These are phyloP conservation scores for Chytriomyces hyalinus DNA, from an alignment of 192 early-diverging fungal genomes.

Conservation along the genomic window DNA sequence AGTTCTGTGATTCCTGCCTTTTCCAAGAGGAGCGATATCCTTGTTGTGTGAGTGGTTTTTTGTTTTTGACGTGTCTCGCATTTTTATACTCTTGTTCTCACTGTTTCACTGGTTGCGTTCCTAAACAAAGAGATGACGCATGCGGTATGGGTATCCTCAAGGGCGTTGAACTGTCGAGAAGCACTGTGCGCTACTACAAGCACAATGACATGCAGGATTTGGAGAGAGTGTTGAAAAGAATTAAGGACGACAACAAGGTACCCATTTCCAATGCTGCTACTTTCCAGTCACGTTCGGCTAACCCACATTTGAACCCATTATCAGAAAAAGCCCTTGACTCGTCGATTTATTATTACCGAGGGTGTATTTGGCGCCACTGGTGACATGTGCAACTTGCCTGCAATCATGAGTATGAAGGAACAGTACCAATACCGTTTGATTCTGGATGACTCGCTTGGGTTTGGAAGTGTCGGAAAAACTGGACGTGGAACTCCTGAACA, in stretches of 20 bases:
- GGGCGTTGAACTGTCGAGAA: slow-evolving; percentile 88
- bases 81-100: not conserved
- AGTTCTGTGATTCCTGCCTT: slow-evolving; percentile 94
- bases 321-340: slow-evolving; percentile 77
- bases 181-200: slow-evolving; percentile 87
- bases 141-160: slow-evolving; percentile 89
- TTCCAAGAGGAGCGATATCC: slow-evolving; percentile 92
- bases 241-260: slow-evolving; percentile 71
- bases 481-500: slow-evolving; percentile 91
- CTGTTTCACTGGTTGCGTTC: not conserved
- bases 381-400: slow-evolving; percentile 81
- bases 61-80: not conserved
- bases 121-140: slow-evolving; percentile 75
- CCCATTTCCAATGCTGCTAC: not conserved
- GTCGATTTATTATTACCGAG: slow-evolving; percentile 94
- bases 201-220: slow-evolving; percentile 98
- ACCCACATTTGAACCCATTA: not conserved
- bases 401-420: slow-evolving; percentile 86
- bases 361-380: slow-evolving; percentile 88
- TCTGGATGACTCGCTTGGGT: slow-evolving; percentile 88
- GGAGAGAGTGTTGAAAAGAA: slow-evolving; percentile 79
- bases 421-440: slow-evolving; percentile 97
- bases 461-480: slow-evolving; percentile 84
- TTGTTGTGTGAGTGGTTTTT: slow-evolving; percentile 73
- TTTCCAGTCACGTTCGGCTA: not conserved